Evolutionary conservation across 148 eudicot genomes (phyloP).

Genomic region (Arbutus unedo): DNA sequence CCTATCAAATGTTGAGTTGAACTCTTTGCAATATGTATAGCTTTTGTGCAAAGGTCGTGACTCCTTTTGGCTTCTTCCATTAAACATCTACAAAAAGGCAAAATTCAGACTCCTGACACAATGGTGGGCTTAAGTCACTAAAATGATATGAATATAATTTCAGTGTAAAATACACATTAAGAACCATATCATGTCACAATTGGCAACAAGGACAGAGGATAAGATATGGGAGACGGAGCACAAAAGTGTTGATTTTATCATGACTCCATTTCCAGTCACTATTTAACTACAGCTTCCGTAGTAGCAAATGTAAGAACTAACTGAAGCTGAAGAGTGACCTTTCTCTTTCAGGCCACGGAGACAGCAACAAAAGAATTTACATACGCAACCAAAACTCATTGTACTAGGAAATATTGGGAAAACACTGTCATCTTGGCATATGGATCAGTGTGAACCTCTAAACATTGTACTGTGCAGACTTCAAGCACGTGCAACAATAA

Average conservation of each 20-base stretch:
- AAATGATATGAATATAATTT: neutral
- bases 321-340: neutral
- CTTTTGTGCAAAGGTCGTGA: neutral
- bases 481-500: neutral
- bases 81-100: neutral
- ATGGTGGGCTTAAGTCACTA: neutral
- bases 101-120: neutral
- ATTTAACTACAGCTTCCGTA: neutral
- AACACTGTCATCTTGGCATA: neutral
- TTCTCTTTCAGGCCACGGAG: neutral
- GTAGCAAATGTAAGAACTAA: neutral
- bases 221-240: neutral
- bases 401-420: neutral
- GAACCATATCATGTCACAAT: neutral
- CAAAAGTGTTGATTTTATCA: neutral
- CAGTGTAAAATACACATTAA: neutral
- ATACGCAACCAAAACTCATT: neutral
- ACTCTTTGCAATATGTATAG: neutral
- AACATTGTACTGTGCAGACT: neutral
- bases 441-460: neutral
- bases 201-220: neutral
- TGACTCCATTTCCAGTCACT: neutral
- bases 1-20: neutral
- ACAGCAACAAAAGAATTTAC: neutral
- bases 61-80: neutral